A percentile compares a stretch with the other conserved stretches of the same genome.
Conservation (phyloP, 2,329 filamentous ascomycete species). For the Orbilia oligospora region DNA sequence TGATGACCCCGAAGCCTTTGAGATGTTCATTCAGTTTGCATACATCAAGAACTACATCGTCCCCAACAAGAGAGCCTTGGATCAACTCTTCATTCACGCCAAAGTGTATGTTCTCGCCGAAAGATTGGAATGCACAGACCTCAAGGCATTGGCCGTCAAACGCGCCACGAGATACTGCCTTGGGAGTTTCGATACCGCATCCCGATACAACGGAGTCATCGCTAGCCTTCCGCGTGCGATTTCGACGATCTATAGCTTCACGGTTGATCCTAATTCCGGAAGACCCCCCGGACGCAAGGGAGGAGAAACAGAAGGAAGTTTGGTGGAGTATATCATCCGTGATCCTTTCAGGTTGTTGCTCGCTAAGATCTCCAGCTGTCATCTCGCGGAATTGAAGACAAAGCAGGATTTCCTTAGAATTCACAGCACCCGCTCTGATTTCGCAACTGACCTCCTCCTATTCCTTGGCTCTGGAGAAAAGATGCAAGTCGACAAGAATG, state of each 20-base stretch:
- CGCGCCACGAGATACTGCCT: neutral
- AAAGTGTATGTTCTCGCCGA: constrained; percentile 41
- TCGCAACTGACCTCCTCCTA: neutral
- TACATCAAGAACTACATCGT: constrained; percentile 33
- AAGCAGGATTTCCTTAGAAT: neutral
- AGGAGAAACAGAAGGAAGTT: neutral
- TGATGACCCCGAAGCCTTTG: constrained; percentile 27
- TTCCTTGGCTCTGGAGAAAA: neutral
- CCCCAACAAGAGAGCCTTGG: neutral
- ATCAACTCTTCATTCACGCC: constrained; percentile 27
- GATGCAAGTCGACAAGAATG: neutral
- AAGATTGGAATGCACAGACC: constrained; percentile 21
- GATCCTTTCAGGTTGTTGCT: neutral
- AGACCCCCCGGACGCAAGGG: neutral
- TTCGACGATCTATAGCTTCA: neutral
- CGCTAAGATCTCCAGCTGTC: neutral
- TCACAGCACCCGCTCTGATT: neutral
- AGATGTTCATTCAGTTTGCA: constrained; percentile 25
- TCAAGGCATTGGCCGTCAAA: constrained; percentile 24
- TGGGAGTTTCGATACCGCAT: neutral
- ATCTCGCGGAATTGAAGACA: neutral
- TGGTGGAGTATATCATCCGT: neutral
- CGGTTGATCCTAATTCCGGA: neutral
- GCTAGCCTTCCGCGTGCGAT: neutral
- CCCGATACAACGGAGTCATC: neutral